Percentiles rank a stretch among this genome's conserved stretches.
Conservation (phyloP, 139 green algal genomes). For the Chlorella vulgaris region DNA sequence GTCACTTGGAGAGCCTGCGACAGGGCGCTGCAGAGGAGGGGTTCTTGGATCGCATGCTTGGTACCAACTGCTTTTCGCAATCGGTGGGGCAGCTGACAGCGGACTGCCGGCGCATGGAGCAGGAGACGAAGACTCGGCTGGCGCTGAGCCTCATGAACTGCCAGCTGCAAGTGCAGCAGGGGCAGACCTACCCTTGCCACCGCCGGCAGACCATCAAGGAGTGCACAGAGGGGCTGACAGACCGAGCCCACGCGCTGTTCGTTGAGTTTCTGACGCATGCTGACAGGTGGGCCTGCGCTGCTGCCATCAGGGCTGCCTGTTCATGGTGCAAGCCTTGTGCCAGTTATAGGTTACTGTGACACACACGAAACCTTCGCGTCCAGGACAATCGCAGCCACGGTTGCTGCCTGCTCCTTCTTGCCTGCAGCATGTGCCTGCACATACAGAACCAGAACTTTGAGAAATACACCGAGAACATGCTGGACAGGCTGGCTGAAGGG, state of each 20-base stretch:
- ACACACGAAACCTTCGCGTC: too few relatives aligned
- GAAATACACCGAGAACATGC: constrained; percentile 48
- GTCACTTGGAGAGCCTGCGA: neutral
- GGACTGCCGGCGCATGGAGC: constrained; percentile 46
- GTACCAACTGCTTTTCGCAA: constrained; percentile 48
- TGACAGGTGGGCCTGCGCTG: constrained; percentile 26
- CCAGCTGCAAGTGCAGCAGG: constrained; percentile 37
- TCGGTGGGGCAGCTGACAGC: constrained; percentile 28
- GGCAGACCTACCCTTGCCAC: constrained; percentile 26
- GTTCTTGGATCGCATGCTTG: constrained; percentile 44
- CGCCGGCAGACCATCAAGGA: constrained; percentile 20
- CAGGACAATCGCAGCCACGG: too few relatives aligned
- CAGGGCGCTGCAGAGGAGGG: constrained; percentile 10
- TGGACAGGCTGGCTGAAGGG: constrained; percentile 46
- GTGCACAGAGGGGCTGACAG: constrained; percentile 34
- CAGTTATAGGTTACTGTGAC: too few relatives aligned
- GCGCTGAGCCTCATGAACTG: constrained; percentile 41
- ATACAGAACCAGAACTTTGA: constrained; percentile 62
- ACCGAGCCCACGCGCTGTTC: constrained; percentile 34
- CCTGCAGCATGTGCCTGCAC: constrained; percentile 52
- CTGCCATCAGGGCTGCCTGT: too few relatives aligned
- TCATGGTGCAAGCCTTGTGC: neutral
- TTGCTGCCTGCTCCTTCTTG: neutral
- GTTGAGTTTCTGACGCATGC: constrained; percentile 50
- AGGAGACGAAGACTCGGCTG: constrained; percentile 44